A percentile compares a stretch with the other conserved stretches of the same genome.
Evolutionary conservation across 2,329 filamentous ascomycete genomes (phyloP).

Genomic region (Xylariomycetidae sp.): DNA sequence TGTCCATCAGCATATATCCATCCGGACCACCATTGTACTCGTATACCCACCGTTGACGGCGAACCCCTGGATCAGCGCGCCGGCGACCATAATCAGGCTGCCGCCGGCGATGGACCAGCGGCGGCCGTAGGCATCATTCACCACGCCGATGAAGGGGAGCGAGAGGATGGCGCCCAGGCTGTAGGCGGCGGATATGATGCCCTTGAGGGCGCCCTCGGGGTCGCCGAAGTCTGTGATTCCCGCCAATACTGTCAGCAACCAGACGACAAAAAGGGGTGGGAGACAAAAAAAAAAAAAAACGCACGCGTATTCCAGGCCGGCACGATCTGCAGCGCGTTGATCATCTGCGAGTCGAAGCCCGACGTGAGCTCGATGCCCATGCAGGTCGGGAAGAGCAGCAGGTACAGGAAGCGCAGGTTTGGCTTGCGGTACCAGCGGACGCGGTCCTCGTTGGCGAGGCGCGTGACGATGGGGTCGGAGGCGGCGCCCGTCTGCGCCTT

Average conservation of each 20-base stretch:
- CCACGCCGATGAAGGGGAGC: slow-evolving; percentile 49
- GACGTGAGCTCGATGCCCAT: slow-evolving; percentile 53
- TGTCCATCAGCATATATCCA: too few species aligned
- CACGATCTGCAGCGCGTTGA: slow-evolving; percentile 38
- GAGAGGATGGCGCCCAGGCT: slow-evolving; percentile 53
- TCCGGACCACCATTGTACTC: neutral
- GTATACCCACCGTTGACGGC: slow-evolving; percentile 35
- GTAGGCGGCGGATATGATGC: slow-evolving; percentile 53
- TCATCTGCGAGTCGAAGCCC: slow-evolving; percentile 40
- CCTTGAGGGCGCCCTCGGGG: slow-evolving; percentile 38
- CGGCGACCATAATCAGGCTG: slow-evolving; percentile 46
- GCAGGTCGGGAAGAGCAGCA: slow-evolving; percentile 53
- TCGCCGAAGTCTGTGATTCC: slow-evolving; percentile 37
- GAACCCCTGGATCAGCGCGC: slow-evolving; percentile 49
- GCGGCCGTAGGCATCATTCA: slow-evolving; percentile 50
- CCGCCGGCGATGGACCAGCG: slow-evolving; percentile 52
- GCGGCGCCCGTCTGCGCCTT: slow-evolving; percentile 15
- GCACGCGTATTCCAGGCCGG: slow-evolving; percentile 30
- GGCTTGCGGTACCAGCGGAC: slow-evolving; percentile 52
- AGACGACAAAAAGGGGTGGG: too few species aligned
- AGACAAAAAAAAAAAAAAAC: too few species aligned
- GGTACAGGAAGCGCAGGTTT: slow-evolving; percentile 50
- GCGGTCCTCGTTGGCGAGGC: slow-evolving; percentile 33
- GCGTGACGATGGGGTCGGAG: slow-evolving; percentile 31
- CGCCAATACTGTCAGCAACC: too few species aligned